A percentile compares a stretch with the other conserved stretches of the same genome.
Evolutionary conservation across 768 basidiomycete genomes (phyloP).

Genomic region (Lentinula sp.): DNA sequence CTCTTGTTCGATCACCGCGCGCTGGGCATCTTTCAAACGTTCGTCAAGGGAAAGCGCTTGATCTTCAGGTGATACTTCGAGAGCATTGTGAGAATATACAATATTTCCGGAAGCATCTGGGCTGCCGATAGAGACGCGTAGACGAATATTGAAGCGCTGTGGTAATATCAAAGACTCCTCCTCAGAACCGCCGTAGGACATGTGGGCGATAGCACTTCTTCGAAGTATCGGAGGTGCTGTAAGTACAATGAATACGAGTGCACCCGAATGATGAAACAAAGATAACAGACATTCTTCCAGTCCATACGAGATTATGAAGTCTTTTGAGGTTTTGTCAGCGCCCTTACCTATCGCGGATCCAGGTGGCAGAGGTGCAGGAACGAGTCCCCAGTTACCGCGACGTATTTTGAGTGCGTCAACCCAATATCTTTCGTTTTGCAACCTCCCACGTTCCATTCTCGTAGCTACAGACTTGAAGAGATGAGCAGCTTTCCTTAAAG

Average conservation of each 20-base stretch:
- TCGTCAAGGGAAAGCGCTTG: constrained; percentile 37
- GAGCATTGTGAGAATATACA: constrained; percentile 30
- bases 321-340: constrained; percentile 73
- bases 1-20: constrained; percentile 75
- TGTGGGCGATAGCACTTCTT: constrained; percentile 63
- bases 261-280: background rate
- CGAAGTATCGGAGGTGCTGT: constrained; percentile 61
- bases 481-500: constrained; percentile 65
- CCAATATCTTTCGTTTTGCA: constrained; percentile 74
- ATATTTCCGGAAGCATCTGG: constrained; percentile 25
- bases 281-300: constrained; percentile 68
- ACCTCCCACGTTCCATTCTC: constrained; percentile 57
- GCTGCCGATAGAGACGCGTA: constrained; percentile 52
- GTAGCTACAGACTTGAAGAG: constrained; percentile 67
- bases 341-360: constrained; percentile 71
- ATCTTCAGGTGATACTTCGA: constrained; percentile 18
- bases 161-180: constrained; percentile 51
- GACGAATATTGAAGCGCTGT: constrained; percentile 53
- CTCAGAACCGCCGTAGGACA: constrained; percentile 44
- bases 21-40: constrained; percentile 53
- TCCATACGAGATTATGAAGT: constrained; percentile 76
- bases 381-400: constrained; percentile 72
- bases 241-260: background rate
- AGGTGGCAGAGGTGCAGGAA: constrained; percentile 70
- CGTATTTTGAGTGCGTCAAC: constrained; percentile 73